Evolutionary conservation across 148 eudicot genomes (phyloP).

Genomic region (Camellia lanceoleosa): DNA sequence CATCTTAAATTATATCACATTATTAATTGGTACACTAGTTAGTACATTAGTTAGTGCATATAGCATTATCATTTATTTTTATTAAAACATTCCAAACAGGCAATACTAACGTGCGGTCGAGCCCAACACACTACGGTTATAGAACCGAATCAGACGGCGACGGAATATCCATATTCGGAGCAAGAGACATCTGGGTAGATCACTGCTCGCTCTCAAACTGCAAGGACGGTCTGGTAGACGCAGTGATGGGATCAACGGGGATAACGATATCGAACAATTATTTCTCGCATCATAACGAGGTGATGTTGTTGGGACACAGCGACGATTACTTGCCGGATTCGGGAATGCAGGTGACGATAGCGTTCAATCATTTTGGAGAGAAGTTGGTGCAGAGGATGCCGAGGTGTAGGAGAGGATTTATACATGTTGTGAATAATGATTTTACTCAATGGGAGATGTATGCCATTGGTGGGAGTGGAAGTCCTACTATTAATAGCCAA

Average conservation of each 20-base stretch:
- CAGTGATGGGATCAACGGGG: conserved; percentile 80
- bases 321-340: conserved; percentile 69
- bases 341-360: conserved; percentile 87
- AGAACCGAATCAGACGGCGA: conserved; percentile 73
- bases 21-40: no score
- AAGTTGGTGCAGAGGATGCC: conserved; percentile 93
- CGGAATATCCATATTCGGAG: conserved; percentile 81
- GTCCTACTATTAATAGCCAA: conserved; percentile 93
- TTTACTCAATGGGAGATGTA: conserved; percentile 97
- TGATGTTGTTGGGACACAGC: conserved; percentile 80
- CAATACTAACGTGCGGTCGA: conserved; percentile 65
- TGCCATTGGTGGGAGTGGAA: conserved; percentile 94
- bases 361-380: conserved; percentile 83
- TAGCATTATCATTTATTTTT: no score
- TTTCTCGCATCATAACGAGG: conserved; percentile 88
- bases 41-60: no score
- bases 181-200: conserved; percentile 80
- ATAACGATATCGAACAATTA: conserved; percentile 77
- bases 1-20: no score
- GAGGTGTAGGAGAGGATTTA: conserved; percentile 84
- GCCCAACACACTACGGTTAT: conserved; percentile 76
- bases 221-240: conserved; percentile 80
- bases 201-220: conserved; percentile 81
- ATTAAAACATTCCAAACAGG: conserved; percentile 29
- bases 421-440: conserved; percentile 92